Evolutionary conservation across 345 rosid genomes (phyloP).

Genomic region (Murraya koenigii): DNA sequence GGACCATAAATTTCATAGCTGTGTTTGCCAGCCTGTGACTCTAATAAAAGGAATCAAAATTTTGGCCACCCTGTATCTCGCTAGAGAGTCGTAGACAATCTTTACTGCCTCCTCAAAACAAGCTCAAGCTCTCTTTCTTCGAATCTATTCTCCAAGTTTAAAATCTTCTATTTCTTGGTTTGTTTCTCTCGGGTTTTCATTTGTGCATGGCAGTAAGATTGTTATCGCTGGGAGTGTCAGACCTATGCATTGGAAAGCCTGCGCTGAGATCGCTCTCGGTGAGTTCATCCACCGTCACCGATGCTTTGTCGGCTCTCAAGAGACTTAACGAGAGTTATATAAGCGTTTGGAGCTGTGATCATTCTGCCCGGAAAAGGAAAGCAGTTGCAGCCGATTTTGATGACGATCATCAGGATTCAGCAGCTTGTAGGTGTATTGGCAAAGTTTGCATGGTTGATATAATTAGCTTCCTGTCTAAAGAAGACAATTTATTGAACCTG

Average conservation of each 20-base stretch:
- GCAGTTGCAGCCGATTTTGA: not conserved
- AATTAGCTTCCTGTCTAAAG: slow-evolving; percentile 47
- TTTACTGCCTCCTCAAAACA: not conserved
- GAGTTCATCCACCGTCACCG: slow-evolving; percentile 52
- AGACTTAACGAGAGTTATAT: slow-evolving; percentile 38
- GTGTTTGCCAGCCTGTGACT: too few species aligned
- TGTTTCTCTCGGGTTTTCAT: not conserved
- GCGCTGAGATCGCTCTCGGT: slow-evolving; percentile 48
- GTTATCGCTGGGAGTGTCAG: slow-evolving; percentile 46
- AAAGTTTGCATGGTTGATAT: slow-evolving; percentile 68
- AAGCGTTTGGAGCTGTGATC: slow-evolving; percentile 64
- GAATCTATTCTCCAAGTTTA: too few species aligned
- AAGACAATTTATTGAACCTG: slow-evolving; percentile 46
- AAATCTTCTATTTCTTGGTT: not conserved
- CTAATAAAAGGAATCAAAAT: not conserved
- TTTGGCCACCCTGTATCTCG: not conserved
- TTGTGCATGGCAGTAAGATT: slow-evolving; percentile 62
- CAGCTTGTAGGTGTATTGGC: slow-evolving; percentile 52
- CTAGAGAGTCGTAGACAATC: not conserved
- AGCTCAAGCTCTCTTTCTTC: not conserved
- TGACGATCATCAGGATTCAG: not conserved
- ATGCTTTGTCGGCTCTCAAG: slow-evolving; percentile 48
- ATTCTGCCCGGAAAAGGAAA: not conserved
- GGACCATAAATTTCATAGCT: too few species aligned
- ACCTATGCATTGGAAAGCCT: slow-evolving; percentile 71